These are phyloP conservation scores for Pythium aphanidermatum DNA, from an alignment of 352 stramenopile genomes.

Conservation along the genomic window DNA sequence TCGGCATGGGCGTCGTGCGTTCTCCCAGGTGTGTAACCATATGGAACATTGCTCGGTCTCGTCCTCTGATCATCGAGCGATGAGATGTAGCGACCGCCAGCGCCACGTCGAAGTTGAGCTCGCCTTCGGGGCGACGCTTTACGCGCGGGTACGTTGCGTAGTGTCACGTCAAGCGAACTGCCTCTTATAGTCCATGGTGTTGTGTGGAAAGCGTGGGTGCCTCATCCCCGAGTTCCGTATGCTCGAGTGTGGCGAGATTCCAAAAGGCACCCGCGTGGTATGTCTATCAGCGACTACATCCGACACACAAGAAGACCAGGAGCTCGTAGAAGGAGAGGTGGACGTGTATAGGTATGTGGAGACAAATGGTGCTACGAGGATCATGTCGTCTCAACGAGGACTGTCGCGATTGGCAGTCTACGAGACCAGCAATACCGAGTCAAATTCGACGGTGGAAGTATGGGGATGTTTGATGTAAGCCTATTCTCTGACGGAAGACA, in stretches of 20 bases:
- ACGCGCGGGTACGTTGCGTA: constrained; percentile 30
- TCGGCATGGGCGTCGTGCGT: constrained; percentile 46
- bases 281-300: not conserved
- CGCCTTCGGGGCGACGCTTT: constrained; percentile 45
- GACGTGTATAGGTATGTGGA: constrained; percentile 33
- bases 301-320: not conserved
- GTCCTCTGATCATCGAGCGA: constrained; percentile 5
- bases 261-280: constrained; percentile 42
- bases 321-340: constrained; percentile 5
- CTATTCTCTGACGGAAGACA: not conserved
- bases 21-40: constrained; percentile 18
- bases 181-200: not conserved
- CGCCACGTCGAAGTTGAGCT: constrained; percentile 49
- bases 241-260: constrained; percentile 63
- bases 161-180: no score
- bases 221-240: constrained; percentile 61
- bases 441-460: not conserved
- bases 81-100: constrained; percentile 31
- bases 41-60: not conserved
- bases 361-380: constrained; percentile 1
- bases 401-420: constrained; percentile 6
- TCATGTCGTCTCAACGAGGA: not conserved
- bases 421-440: constrained; percentile 20
- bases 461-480: not conserved
- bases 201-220: constrained; percentile 30